phyloP scores from a whole-genome alignment of 306 rosid species.

The Fagus crenata region DNA sequence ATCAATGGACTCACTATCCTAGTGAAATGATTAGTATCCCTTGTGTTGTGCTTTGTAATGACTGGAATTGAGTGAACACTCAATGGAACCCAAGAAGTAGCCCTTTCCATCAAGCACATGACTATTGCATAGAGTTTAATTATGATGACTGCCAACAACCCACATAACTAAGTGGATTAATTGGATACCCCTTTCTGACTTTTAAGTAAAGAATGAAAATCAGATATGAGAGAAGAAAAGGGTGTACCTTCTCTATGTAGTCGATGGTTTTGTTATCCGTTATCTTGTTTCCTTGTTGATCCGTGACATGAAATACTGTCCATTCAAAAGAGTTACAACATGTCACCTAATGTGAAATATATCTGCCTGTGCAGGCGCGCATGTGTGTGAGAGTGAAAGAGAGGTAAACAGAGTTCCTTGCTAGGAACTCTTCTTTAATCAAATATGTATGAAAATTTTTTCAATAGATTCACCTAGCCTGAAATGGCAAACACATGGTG shows the following conservation, averaged over 20 bases:
- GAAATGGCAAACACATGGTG: background rate
- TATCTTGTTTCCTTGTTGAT: conserved; percentile 80
- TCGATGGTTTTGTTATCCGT: conserved; percentile 66
- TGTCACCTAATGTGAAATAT: conserved; percentile 26
- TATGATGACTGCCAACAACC: background rate
- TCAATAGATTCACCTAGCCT: background rate
- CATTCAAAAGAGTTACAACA: conserved; percentile 21
- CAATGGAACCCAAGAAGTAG: background rate
- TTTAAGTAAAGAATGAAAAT: conserved; percentile 7
- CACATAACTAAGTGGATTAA: background rate
- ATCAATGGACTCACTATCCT: conserved; percentile 2
- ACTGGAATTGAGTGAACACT: background rate
- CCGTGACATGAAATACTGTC: conserved; percentile 83
- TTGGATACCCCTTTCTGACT: background rate
- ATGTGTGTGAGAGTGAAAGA: background rate
- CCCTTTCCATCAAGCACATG: background rate
- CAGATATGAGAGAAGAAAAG: conserved; percentile 19
- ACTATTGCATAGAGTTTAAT: background rate
- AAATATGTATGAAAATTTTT: background rate
- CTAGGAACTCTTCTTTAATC: background rate
- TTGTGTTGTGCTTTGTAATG: background rate
- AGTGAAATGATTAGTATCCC: background rate
- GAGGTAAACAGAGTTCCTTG: background rate
- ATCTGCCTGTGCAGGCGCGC: background rate
- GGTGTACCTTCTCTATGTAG: conserved; percentile 67